phyloP scores from a whole-genome alignment of 2,329 filamentous ascomycete species.

The Calonectria henricotiae region DNA sequence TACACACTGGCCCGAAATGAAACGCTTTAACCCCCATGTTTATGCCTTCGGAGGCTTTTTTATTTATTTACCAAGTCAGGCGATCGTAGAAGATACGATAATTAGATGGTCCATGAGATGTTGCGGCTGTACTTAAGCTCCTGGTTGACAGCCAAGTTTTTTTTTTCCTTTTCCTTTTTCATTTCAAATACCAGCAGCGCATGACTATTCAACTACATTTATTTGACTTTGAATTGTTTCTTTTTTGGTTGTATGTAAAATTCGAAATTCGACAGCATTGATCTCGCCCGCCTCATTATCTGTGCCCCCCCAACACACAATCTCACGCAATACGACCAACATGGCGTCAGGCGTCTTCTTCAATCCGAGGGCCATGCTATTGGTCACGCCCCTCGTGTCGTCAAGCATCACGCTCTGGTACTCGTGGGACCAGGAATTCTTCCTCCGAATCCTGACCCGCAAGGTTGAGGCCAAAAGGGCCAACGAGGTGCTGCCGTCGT shows the following conservation, averaged over 20 bases:
- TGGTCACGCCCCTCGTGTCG: slow-evolving; percentile 65
- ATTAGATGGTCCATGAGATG: slow-evolving; percentile 8
- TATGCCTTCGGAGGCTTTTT: slow-evolving; percentile 26
- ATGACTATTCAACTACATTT: neutral
- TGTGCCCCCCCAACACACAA: neutral
- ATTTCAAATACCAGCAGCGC: neutral
- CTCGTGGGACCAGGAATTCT: slow-evolving; percentile 64
- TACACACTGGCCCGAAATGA: neutral
- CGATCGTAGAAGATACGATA: neutral
- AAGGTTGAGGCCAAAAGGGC: slow-evolving; percentile 50
- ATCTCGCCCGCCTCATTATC: neutral
- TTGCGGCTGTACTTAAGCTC: slow-evolving; percentile 8
- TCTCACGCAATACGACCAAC: neutral
- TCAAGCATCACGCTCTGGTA: slow-evolving; percentile 65
- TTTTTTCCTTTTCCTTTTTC: neutral
- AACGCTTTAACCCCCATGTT: neutral
- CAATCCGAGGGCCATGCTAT: slow-evolving; percentile 59
- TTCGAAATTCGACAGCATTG: neutral
- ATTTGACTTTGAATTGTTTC: neutral
- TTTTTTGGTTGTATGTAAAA: neutral
- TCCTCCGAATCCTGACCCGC: slow-evolving; percentile 59
- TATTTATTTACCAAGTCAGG: neutral
- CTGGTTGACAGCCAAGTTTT: neutral
- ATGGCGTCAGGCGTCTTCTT: slow-evolving; percentile 61
- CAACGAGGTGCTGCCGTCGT: slow-evolving; percentile 61